Conservation (phyloP, 2,329 filamentous ascomycete species). For the Ilyonectria robusta region DNA sequence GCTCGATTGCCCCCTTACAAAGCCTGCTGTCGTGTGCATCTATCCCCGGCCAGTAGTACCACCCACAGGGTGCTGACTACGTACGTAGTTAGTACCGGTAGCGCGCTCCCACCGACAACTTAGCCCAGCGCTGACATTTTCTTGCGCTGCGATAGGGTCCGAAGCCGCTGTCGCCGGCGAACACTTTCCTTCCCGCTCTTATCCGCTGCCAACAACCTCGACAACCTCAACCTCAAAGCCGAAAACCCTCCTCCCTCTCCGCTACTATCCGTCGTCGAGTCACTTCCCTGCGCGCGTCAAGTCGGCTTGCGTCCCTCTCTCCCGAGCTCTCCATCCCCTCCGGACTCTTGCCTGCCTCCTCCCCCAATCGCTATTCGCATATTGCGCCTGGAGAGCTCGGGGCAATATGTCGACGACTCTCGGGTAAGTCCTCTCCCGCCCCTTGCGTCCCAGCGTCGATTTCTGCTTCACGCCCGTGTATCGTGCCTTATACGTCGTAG, state of each 20-base stretch:
- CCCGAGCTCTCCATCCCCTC: conserved; percentile 41
- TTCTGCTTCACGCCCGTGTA: conserved; percentile 22
- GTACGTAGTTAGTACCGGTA: too few relatives aligned
- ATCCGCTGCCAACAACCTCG: conserved; percentile 28
- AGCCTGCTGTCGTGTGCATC: neutral
- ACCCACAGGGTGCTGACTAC: neutral
- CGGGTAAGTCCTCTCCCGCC: conserved; percentile 51
- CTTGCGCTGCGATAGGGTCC: conserved; percentile 47
- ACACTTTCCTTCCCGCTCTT: conserved; percentile 26
- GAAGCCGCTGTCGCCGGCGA: conserved; percentile 44
- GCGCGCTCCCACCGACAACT: conserved; percentile 14
- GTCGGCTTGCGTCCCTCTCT: conserved; percentile 30
- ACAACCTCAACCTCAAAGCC: conserved; percentile 22
- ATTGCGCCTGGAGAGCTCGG: conserved; percentile 44
- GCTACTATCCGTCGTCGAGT: neutral
- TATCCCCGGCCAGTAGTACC: neutral
- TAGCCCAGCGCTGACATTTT: conserved; percentile 47
- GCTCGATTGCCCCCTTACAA: conserved; percentile 3
- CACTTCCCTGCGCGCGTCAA: conserved; percentile 14
- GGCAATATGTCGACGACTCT: conserved; percentile 46
- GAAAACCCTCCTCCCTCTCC: conserved; percentile 12
- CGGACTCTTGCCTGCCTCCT: conserved; percentile 25
- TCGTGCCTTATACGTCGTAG: conserved; percentile 17
- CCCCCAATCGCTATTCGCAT: conserved; percentile 15
- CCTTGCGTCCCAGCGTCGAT: neutral